phyloP scores from a whole-genome alignment of 495 filamentous ascomycete genomes.

The Hypoxylon cercidicola region DNA sequence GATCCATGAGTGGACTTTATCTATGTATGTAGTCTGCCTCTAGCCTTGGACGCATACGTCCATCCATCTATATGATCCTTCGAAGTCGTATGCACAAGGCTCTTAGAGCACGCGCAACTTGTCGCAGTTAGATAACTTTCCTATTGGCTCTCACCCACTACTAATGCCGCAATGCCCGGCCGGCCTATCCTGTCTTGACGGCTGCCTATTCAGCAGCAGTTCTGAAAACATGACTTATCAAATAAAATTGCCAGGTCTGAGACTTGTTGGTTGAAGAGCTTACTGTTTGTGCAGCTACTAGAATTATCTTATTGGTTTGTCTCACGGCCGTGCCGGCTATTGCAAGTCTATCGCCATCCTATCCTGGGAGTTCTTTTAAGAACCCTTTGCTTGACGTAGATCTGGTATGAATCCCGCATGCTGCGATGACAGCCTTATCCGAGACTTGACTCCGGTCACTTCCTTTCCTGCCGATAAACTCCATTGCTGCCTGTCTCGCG shows the following conservation, averaged over 20 bases:
- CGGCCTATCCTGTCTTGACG: neutral
- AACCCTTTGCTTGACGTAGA: conserved; percentile 9
- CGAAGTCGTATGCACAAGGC: conserved; percentile 11
- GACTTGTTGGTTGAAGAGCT: neutral
- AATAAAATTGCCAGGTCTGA: neutral
- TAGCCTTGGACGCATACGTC: neutral
- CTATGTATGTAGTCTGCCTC: neutral
- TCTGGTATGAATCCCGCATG: conserved; percentile 2
- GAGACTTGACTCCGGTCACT: conserved; percentile 13
- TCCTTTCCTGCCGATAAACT: conserved; percentile 3
- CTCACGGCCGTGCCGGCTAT: neutral
- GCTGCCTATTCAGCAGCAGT: conserved; percentile 1
- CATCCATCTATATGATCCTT: conserved; percentile 1
- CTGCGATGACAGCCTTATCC: conserved; percentile 2
- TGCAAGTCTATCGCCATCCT: neutral
- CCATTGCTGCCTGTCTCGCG: conserved; percentile 13
- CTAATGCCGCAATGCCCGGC: neutral
- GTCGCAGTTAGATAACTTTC: neutral
- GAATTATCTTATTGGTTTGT: neutral
- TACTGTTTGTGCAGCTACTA: neutral
- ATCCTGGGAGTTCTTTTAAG: neutral
- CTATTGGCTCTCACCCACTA: neutral
- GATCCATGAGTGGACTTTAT: neutral
- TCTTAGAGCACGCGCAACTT: conserved; percentile 18
- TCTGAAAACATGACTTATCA: conserved; percentile 1